Base-by-base conservation (phyloP, 108 stramenopile species). In the Schizochytrium sp. region DNA sequence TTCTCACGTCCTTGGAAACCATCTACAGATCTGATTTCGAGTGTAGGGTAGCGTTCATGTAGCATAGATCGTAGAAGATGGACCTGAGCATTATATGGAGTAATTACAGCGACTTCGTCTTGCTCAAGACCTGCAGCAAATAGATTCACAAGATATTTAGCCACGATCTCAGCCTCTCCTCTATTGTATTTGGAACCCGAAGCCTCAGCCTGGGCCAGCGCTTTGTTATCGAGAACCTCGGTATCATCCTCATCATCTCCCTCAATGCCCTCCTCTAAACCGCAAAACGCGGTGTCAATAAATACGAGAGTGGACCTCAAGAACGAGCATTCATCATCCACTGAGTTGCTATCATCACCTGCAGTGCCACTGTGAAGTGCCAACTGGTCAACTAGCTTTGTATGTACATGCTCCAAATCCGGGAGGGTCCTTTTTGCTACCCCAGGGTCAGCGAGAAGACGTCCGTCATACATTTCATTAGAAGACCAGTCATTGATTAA, bases 61-160 rank as follows among this genome's bases (percentile, higher is more conserved):
- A 92, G 93, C 41, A 89, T 58, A 3, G 90, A 92, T 40, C 96
- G 90, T 45, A 97, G 89, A 4, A 96, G 88, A 87, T 96, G 95
- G 4, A 98, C 97, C 91, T 99, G 99, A 38, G 97, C 99, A 93
- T 99, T 99, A 96, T 99, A 99, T 2, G 99, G 99, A 28, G 99
- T 96, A 87, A 99, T 97, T 28, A 99, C 94, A 13, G 96, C 98
- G 45, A 99, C 95, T 53, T 99, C 96, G 61, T 93, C 91, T 58
- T 93, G 93, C 7, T 61, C 76, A 2, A 98, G 69, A 28, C 98
- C 97, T 12, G 93, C 53, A 47, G 72, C 60, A 8, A 98, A 57
- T 56, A 99, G 92, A 5, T 69, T 72, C 46, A 90, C 92, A 3
- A 98, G 97, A 91, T 98, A 96, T 49, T 89, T 88, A 7, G 69